These are phyloP conservation scores for Houttuynia cordata DNA, from an alignment of 164 flowering plant genomes.

Conservation along the genomic window DNA sequence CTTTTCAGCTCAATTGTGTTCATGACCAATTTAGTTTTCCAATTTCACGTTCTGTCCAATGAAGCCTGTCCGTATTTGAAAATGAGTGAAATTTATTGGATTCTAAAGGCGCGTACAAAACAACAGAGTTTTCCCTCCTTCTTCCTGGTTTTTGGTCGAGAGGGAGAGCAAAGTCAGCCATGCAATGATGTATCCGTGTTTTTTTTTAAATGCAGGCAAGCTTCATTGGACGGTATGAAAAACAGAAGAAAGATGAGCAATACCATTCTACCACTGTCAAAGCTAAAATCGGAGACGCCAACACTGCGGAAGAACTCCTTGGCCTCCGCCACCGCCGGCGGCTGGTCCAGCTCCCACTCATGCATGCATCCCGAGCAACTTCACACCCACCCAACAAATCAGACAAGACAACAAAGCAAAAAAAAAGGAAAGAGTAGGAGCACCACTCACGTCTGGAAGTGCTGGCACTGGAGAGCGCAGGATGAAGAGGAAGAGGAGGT, in stretches of 20 bases:
- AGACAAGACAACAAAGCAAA: neutral
- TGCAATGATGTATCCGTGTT: too few relatives aligned
- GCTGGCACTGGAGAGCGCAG: conserved; percentile 77
- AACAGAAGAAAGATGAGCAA: neutral
- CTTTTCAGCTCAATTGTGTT: too few relatives aligned
- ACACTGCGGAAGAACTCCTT: conserved; percentile 39
- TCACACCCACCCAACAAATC: neutral
- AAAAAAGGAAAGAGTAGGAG: conserved; percentile 1
- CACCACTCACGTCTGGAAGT: conserved; percentile 61
- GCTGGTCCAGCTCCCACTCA: conserved; percentile 66
- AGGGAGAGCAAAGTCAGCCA: too few relatives aligned
- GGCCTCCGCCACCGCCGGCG: conserved; percentile 49
- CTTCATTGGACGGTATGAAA: too few relatives aligned
- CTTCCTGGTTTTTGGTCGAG: too few relatives aligned
- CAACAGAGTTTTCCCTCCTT: too few relatives aligned
- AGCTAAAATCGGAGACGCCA: conserved; percentile 54
- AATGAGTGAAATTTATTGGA: too few relatives aligned
- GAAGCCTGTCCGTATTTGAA: too few relatives aligned
- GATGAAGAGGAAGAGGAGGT: conserved; percentile 14
- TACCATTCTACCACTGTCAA: conserved; percentile 64
- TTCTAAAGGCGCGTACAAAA: too few relatives aligned
- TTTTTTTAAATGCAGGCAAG: too few relatives aligned
- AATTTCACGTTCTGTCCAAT: too few relatives aligned
- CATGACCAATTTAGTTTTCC: too few relatives aligned
- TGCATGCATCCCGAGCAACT: conserved; percentile 82